Conservation (phyloP, 768 basidiomycete genomes). For the Leucosporidium creatinivorum region DNA sequence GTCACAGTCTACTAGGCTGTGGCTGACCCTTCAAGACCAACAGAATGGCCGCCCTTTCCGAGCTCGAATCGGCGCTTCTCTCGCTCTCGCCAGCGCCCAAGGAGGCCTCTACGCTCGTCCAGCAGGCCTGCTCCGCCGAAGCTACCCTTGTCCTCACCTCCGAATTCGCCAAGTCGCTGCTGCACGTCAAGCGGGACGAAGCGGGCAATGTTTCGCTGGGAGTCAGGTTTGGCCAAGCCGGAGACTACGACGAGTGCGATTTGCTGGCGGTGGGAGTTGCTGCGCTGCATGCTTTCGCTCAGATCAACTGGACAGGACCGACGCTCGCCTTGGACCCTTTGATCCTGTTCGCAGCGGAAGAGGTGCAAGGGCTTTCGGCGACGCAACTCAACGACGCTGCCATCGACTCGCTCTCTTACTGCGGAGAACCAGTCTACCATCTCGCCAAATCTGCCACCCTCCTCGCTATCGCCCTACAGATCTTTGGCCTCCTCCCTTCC, state of each 20-base stretch:
- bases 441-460: conserved; percentile 63
- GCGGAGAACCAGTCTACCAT: conserved; percentile 94
- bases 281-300: conserved; percentile 80
- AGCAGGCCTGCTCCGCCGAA: conserved; percentile 13
- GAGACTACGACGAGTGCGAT: conserved; percentile 8
- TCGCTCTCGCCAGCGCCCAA: not conserved
- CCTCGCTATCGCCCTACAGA: conserved; percentile 64
- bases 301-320: conserved; percentile 95
- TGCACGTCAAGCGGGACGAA: not conserved
- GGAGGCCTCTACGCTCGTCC: not conserved
- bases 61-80: conserved; percentile 18
- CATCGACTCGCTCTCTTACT: conserved; percentile 65
- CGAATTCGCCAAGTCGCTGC: conserved; percentile 3
- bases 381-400: conserved; percentile 55
- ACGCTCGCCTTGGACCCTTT: conserved; percentile 55
- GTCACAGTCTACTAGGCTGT: too few species aligned
- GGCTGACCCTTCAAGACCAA: too few species aligned
- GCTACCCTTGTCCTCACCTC: conserved; percentile 8
- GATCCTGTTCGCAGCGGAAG: conserved; percentile 36
- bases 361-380: conserved; percentile 30
- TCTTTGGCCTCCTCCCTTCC: conserved; percentile 49
- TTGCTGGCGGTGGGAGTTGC: conserved; percentile 62
- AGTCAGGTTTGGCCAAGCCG: not conserved
- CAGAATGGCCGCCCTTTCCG: not conserved
- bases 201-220: not conserved